phyloP scores from a whole-genome alignment of 257 asterid genomes.

The Nicotiana benthamiana region DNA sequence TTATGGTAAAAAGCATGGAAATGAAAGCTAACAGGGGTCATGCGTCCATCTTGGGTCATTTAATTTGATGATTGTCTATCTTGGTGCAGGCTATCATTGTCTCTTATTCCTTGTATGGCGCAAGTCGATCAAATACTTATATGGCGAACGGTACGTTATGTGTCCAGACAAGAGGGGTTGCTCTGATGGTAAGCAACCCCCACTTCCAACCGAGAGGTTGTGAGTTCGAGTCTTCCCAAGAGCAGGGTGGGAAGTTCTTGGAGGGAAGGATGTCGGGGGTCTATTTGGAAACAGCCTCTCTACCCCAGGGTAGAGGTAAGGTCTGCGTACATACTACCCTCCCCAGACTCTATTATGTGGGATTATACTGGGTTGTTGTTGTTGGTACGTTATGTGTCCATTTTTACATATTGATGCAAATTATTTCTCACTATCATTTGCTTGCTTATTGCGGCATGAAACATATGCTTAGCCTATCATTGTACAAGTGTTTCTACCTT shows the following conservation, averaged over 20 bases:
- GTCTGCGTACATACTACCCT: too few species aligned
- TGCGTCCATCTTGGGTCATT: not conserved
- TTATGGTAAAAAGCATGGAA: not conserved
- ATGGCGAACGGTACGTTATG: too few species aligned
- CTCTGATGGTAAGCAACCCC: too few species aligned
- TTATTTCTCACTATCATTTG: not conserved
- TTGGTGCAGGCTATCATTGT: slow-evolving; percentile 65
- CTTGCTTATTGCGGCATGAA: not conserved
- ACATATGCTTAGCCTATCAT: not conserved
- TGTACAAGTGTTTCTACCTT: not conserved
- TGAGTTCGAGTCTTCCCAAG: too few species aligned
- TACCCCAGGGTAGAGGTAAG: too few species aligned
- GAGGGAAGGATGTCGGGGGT: too few species aligned
- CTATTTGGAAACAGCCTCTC: too few species aligned
- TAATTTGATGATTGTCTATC: not conserved
- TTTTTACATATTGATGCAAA: not conserved
- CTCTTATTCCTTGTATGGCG: slow-evolving; percentile 68
- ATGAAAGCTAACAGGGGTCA: not conserved
- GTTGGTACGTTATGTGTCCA: slow-evolving; percentile 39
- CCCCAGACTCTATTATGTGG: too few species aligned
- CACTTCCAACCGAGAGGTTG: too few species aligned
- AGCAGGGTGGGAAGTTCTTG: too few species aligned
- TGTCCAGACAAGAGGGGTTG: too few species aligned
- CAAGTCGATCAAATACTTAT: slow-evolving; percentile 65
- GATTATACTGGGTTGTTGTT: too few species aligned